Conservation (phyloP, 1,139 yeast genomes). For the Scheffersomyces segobiensis region DNA sequence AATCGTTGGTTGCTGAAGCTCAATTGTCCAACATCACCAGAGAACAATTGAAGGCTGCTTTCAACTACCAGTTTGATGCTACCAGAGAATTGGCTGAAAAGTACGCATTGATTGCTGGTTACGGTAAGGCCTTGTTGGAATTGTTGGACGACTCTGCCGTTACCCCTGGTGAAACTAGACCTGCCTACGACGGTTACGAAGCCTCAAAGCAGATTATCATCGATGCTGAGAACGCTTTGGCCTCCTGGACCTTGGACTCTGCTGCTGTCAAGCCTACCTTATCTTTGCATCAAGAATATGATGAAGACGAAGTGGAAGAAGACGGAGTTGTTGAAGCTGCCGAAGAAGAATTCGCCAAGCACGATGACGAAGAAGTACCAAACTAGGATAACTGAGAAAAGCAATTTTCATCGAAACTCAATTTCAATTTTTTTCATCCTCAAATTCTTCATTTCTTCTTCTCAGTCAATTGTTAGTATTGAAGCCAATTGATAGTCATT, state of each 20-base stretch:
- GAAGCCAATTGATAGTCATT: neutral
- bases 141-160: slow-evolving; percentile 95
- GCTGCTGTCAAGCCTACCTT: slow-evolving; percentile 95
- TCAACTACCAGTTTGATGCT: slow-evolving; percentile 95
- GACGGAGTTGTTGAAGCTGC: slow-evolving; percentile 54
- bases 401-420: neutral
- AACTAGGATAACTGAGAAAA: neutral
- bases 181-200: slow-evolving; percentile 97
- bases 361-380: slow-evolving; percentile 26
- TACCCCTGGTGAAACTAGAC: slow-evolving; percentile 99
- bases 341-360: slow-evolving; percentile 43
- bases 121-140: slow-evolving; percentile 96
- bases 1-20: slow-evolving; percentile 97
- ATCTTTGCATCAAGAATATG: slow-evolving; percentile 79
- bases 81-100: slow-evolving; percentile 96
- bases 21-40: slow-evolving; percentile 97
- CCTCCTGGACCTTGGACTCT: slow-evolving; percentile 94
- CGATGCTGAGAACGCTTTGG: slow-evolving; percentile 95
- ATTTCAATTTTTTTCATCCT: neutral
- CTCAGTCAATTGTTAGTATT: neutral
- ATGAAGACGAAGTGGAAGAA: slow-evolving; percentile 49
- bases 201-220: slow-evolving; percentile 96
- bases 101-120: slow-evolving; percentile 94
- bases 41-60: slow-evolving; percentile 96
- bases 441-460: neutral